phyloP scores from a whole-genome alignment of 2,329 filamentous ascomycete genomes.

The Colletotrichum sp. region DNA sequence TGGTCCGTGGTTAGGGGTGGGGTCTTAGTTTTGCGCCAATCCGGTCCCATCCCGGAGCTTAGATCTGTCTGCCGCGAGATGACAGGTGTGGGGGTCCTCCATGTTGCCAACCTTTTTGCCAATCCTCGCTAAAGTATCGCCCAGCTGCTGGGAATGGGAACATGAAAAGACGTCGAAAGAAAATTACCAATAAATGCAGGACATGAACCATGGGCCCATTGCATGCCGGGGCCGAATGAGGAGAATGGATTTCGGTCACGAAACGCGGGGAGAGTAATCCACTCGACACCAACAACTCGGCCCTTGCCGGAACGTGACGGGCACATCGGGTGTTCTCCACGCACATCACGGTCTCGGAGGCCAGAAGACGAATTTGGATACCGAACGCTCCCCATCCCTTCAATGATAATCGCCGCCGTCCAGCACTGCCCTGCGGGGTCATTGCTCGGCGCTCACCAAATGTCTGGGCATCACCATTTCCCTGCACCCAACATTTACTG shows the following conservation, averaged over 20 bases:
- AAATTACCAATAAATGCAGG: background rate
- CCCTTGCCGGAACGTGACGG: background rate
- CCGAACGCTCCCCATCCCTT: constrained; percentile 11
- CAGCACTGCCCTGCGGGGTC: constrained; percentile 19
- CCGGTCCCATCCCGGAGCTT: constrained; percentile 15
- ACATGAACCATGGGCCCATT: constrained; percentile 2
- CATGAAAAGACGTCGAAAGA: background rate
- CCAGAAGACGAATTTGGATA: constrained; percentile 8
- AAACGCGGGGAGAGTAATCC: constrained; percentile 3
- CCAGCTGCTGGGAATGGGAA: background rate
- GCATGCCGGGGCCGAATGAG: background rate
- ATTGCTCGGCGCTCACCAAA: constrained; percentile 8
- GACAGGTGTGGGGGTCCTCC: constrained; percentile 17
- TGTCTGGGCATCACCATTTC: constrained; percentile 4
- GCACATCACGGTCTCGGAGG: constrained; percentile 8
- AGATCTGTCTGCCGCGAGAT: constrained; percentile 22
- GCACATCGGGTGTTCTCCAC: background rate
- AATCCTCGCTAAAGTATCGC: background rate
- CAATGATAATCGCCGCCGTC: background rate
- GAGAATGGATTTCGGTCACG: background rate
- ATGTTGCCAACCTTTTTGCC: constrained; percentile 1
- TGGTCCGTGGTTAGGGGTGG: too few relatives aligned
- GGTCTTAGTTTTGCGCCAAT: constrained; percentile 16
- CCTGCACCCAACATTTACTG: background rate
- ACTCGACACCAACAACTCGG: background rate